phyloP scores from a whole-genome alignment of 108 stramenopile species.

The Cyclotella kingstonii region DNA sequence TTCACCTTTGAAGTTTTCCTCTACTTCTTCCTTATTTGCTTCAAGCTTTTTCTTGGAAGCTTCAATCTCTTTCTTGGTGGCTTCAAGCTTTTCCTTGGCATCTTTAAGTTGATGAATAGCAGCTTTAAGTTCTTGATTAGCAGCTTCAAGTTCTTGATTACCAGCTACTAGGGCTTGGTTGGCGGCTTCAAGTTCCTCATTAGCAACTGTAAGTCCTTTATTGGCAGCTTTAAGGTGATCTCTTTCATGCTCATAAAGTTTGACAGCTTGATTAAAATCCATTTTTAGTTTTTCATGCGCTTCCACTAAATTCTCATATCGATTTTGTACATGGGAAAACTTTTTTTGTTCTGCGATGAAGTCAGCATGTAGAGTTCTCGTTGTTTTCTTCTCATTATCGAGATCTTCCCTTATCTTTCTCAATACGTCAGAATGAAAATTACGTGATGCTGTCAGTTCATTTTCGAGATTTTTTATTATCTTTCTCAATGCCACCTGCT shows the following conservation, averaged over 20 bases:
- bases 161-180: no score
- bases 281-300: conserved; percentile 26
- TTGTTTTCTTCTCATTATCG: conserved; percentile 7
- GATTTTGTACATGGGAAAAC: conserved; percentile 1
- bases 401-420: conserved; percentile 6
- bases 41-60: not conserved
- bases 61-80: no score
- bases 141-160: no score
- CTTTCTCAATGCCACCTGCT: conserved; percentile 12
- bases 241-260: conserved; percentile 29
- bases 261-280: conserved; percentile 21
- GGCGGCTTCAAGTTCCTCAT: conserved; percentile 2
- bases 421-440: not conserved
- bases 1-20: not conserved
- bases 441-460: not conserved
- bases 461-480: conserved; percentile 4
- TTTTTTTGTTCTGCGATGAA: conserved; percentile 3
- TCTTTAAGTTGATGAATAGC: no score
- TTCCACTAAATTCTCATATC: conserved; percentile 9
- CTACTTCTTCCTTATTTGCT: not conserved
- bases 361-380: conserved; percentile 7
- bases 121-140: no score
- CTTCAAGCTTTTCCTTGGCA: no score
- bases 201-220: not conserved
- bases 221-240: conserved; percentile 6